Evolutionary conservation across 768 basidiomycete species (phyloP).

Genomic region (Saitozyma podzolica): DNA sequence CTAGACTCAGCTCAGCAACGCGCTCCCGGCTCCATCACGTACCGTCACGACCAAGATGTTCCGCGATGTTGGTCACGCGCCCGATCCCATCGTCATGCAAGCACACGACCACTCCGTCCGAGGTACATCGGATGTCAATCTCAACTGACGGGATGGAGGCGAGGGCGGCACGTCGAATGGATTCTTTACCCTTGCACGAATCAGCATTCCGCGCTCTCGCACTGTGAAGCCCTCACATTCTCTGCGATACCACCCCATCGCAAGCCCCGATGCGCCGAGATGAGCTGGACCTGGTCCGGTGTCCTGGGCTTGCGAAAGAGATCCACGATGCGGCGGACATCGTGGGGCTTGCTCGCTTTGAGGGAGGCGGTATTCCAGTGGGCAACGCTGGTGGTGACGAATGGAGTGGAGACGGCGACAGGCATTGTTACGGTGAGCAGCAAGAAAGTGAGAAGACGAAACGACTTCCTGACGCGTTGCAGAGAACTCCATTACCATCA

Average conservation of each 20-base stretch:
- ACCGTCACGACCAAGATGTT: neutral
- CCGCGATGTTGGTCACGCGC: conserved; percentile 6
- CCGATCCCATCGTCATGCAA: conserved; percentile 13
- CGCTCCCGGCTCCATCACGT: neutral
- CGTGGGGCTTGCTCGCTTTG: no score
- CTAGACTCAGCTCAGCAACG: neutral
- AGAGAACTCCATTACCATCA: neutral
- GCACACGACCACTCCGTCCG: conserved; percentile 1
- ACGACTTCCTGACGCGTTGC: no score
- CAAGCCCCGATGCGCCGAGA: conserved; percentile 1
- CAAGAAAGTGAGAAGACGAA: no score
- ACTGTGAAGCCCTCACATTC: conserved; percentile 1
- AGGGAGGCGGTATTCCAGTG: no score
- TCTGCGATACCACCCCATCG: conserved; percentile 1
- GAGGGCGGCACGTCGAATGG: neutral
- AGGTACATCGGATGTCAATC: conserved; percentile 4
- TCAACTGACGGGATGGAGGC: neutral
- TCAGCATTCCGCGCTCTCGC: neutral
- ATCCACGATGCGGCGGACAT: neutral
- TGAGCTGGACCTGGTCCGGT: neutral
- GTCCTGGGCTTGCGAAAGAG: neutral
- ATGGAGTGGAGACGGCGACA: no score
- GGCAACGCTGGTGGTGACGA: no score
- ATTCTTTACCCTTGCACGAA: neutral
- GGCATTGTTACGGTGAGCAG: no score